These are phyloP conservation scores for Fusarium dlaminii DNA, from an alignment of 2,329 filamentous ascomycete genomes.

Conservation along the genomic window DNA sequence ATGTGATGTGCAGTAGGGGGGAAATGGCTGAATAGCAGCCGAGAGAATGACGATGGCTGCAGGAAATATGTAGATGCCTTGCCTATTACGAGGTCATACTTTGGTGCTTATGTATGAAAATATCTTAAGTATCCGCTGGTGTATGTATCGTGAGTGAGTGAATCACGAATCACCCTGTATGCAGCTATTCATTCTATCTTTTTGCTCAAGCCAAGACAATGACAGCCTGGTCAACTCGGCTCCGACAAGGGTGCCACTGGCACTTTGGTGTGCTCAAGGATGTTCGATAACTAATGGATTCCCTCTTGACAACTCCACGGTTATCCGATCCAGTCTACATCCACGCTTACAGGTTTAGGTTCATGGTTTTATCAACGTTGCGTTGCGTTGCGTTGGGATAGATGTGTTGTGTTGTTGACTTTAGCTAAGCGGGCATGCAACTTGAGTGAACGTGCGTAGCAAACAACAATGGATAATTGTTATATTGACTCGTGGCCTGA, in stretches of 20 bases:
- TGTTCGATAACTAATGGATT: slow-evolving; percentile 20
- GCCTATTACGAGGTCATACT: slow-evolving; percentile 14
- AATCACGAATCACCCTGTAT: background rate
- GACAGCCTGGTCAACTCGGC: slow-evolving; percentile 3
- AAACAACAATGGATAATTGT: background rate
- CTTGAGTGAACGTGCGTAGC: background rate
- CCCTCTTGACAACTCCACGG: slow-evolving; percentile 26
- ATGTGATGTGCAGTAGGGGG: slow-evolving; percentile 5
- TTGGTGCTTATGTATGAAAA: slow-evolving; percentile 7
- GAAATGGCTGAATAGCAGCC: slow-evolving; percentile 4
- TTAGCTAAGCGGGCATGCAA: slow-evolving; percentile 1
- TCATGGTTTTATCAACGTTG: slow-evolving; percentile 2
- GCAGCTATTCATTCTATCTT: background rate
- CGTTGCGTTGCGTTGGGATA: background rate
- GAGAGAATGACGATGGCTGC: slow-evolving; percentile 17
- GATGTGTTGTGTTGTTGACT: background rate
- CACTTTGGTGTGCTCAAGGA: slow-evolving; percentile 14
- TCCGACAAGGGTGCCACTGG: slow-evolving; percentile 10
- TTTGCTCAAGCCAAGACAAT: slow-evolving; percentile 3
- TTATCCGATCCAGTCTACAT: slow-evolving; percentile 10
- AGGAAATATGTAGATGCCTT: background rate
- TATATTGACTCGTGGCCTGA: slow-evolving; percentile 15
- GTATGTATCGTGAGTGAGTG: background rate
- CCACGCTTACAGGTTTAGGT: slow-evolving; percentile 4
- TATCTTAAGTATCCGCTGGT: background rate